Evolutionary conservation across 2,329 filamentous ascomycete genomes (phyloP).

Genomic region (Periconia macrospinosa): DNA sequence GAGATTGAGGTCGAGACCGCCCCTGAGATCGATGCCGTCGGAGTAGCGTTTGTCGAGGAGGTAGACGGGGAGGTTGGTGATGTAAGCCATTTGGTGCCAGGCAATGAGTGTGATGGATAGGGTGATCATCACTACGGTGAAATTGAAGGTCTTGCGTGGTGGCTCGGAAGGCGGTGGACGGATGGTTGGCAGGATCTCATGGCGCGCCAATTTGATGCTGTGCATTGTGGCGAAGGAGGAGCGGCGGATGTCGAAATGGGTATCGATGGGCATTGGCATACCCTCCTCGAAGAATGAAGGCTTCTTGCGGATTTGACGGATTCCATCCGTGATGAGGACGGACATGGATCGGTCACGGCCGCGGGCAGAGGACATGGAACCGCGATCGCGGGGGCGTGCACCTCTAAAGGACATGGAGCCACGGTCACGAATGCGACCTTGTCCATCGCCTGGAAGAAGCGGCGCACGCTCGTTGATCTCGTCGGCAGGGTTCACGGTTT

Average conservation of each 20-base stretch:
- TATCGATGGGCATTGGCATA: slow-evolving; percentile 35
- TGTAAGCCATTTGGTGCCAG: slow-evolving; percentile 87
- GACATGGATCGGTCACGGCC: slow-evolving; percentile 29
- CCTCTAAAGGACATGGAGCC: neutral
- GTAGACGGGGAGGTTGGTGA: slow-evolving; percentile 89
- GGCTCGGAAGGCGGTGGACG: slow-evolving; percentile 7
- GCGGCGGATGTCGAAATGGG: slow-evolving; percentile 39
- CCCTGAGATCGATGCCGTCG: slow-evolving; percentile 47
- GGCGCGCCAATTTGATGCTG: slow-evolving; percentile 32
- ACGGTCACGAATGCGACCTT: slow-evolving; percentile 51
- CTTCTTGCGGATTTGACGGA: slow-evolving; percentile 38
- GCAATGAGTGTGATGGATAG: slow-evolving; percentile 85
- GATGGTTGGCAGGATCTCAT: slow-evolving; percentile 25
- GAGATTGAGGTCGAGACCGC: slow-evolving; percentile 67
- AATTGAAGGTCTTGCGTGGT: slow-evolving; percentile 54
- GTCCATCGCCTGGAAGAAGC: slow-evolving; percentile 51
- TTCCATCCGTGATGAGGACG: slow-evolving; percentile 32
- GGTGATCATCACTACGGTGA: slow-evolving; percentile 73
- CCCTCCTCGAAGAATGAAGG: slow-evolving; percentile 42
- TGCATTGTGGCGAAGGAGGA: slow-evolving; percentile 43
- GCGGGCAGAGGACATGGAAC: slow-evolving; percentile 28
- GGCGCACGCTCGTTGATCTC: slow-evolving; percentile 70
- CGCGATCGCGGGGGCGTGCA: slow-evolving; percentile 33
- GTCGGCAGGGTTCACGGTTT: slow-evolving; percentile 49
- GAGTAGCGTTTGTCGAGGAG: slow-evolving; percentile 69